Evolutionary conservation across 257 asterid species (phyloP), one percentile per base, ranked within the genome.

Genomic region (Plantago elongata): DNA sequence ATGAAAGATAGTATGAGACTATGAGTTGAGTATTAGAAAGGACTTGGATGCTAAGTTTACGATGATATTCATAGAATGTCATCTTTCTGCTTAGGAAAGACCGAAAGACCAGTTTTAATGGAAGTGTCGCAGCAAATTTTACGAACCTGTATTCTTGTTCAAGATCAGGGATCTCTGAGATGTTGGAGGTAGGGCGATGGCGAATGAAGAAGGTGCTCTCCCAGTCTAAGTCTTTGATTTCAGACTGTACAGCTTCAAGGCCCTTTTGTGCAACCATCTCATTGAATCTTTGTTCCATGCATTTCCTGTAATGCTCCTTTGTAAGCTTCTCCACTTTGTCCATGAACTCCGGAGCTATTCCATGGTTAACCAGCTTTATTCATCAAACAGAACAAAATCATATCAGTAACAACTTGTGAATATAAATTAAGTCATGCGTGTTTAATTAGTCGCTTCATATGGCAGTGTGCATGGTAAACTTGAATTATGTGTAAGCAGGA

Each of bases 141-240:
- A n/a, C 14, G n/a, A 15, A 77, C 88, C 84, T 73, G 84, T 83
- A 80, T 13, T 83, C 77, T 0, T 79, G 65, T 8, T 77, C 79
- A 29, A 83, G 89, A 66, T 83, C 82, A 6, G 89, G 82, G 63
- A 83, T 50, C 13, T 83, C 77, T 0, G 79, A 60, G 71, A 83
- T 75, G 60, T 80, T 83, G 0, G 89, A 80, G 11, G 59, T 54
- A 7, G 89, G 89, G 67, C 74, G 86, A 57, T 83, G 89, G 68
- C 86, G 84, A 54, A 83, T 30, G 83, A 69, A 83, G 79, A 83
- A 83, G 58, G 86, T 79, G 79, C 84, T 77, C 54, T 83, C 86
- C 89, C 89, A 83, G 57, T 83, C 89, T 3, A 83, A 34, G 45
- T 83, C 89, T 14, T 75, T 50, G 66, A 80, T 74, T 34, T 83